Base-by-base conservation (phyloP, 2,329 filamentous ascomycete species). In the Aspergillus hiratsukae region DNA sequence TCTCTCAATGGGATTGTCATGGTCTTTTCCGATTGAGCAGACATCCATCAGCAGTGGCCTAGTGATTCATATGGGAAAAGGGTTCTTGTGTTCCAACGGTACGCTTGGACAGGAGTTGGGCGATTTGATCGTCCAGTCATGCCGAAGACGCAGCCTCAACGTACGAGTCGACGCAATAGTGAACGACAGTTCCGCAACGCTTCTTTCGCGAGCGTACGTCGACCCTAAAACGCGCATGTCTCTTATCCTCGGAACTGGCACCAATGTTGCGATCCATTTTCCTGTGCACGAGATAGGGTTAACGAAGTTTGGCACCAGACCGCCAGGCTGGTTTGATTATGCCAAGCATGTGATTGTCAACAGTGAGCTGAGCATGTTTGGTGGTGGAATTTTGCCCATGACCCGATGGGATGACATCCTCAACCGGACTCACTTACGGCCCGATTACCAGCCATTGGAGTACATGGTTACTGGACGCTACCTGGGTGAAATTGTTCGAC, bases 11-110 rank as follows among this genome's bases (percentile, higher is more conserved):
- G 85, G 85, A 3, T 64, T 87, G 60, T 82, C 85, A 2, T 87
- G 85, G 85, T 86, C 84, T 3, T 87, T 87, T 68, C 85, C 85
- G 0, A 79, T 87, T 54, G 81, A 86, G 70, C 83, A 87, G 72
- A 87, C 83, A 4, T 86, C 83, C 11, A 77, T 79, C 54, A 77
- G 80, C 53, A 81, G 77, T 49, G 85, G 83, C 6, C 79, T 78
- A 48, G 72, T 87, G 21, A 76, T 85, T 52, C 77, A 78, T 17
- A 87, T 87, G 85, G 85, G 85, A 58, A 87, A 87, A 68, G 84
- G 84, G 0, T 87, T 87, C 66, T 74, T 76, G 53, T 85, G 83
- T 48, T 84, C 82, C 17, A 77, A 84, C 58, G 83, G 81, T 27
- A 79, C 83, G 3, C 74, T 83, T 41, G 83, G 83, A 29, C 76